These are phyloP conservation scores for Aspergillus ibericus DNA, from an alignment of 2,329 filamentous ascomycete genomes.

Conservation along the genomic window DNA sequence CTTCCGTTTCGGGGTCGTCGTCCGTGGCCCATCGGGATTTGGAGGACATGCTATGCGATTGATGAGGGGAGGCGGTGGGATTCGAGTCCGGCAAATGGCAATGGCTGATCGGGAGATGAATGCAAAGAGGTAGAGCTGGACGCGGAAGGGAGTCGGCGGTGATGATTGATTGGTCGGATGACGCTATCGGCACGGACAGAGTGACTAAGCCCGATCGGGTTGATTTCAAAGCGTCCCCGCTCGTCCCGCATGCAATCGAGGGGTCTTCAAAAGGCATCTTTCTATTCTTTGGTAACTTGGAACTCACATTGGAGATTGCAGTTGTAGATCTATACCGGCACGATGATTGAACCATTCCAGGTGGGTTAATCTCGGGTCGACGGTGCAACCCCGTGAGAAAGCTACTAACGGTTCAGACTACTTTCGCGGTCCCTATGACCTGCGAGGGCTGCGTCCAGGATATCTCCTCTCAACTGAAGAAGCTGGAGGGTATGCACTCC, in stretches of 20 bases:
- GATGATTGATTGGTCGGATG: constrained; percentile 19
- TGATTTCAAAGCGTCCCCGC: constrained; percentile 32
- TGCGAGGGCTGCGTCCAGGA: constrained; percentile 87
- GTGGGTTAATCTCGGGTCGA: constrained; percentile 26
- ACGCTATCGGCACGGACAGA: constrained; percentile 24
- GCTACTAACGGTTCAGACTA: constrained; percentile 60
- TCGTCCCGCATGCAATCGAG: constrained; percentile 6
- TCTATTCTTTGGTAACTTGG: not conserved
- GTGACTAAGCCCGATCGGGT: constrained; percentile 7
- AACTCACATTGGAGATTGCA: constrained; percentile 2
- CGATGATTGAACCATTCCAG: constrained; percentile 50
- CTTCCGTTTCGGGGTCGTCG: constrained; percentile 74
- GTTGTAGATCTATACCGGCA: constrained; percentile 11
- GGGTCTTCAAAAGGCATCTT: not conserved
- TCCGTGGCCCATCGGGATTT: constrained; percentile 82
- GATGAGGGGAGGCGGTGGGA: not conserved
- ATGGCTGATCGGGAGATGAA: constrained; percentile 21
- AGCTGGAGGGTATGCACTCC: constrained; percentile 61
- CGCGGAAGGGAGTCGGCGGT: not conserved
- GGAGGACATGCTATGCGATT: constrained; percentile 53
- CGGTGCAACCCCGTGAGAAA: not conserved
- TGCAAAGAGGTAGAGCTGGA: not conserved
- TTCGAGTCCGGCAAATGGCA: not conserved
- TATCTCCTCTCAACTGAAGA: constrained; percentile 75
- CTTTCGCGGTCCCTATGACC: constrained; percentile 91